Percentiles rank a stretch among this genome's conserved stretches.
Conservation (phyloP, 176 grass and related monocot species). For the Avena atlantica region DNA sequence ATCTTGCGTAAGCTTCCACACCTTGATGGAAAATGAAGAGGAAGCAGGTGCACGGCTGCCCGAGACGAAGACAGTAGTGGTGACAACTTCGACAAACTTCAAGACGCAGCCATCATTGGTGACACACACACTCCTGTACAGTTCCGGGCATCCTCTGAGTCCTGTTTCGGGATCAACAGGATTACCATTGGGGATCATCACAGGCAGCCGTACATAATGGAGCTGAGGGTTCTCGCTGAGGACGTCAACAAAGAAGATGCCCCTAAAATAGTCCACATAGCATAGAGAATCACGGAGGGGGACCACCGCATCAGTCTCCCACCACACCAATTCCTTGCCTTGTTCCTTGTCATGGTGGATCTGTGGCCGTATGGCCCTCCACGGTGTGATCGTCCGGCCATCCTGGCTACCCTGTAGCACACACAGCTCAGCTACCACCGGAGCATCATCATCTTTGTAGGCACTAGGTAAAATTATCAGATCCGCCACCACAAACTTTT, state of each 20-base stretch:
- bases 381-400: background rate
- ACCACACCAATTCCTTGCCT: background rate
- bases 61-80: too few relatives aligned
- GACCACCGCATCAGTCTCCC: background rate
- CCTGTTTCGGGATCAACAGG: background rate
- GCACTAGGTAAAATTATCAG: background rate
- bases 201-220: background rate
- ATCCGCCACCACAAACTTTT: background rate
- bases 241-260: background rate
- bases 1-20: background rate
- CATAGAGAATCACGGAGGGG: background rate
- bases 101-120: background rate
- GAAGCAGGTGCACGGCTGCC: background rate
- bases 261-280: background rate
- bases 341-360: background rate
- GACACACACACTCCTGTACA: background rate
- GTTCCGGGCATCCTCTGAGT: background rate
- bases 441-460: background rate
- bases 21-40: background rate
- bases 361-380: background rate
- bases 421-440: background rate
- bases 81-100: background rate
- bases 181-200: background rate
- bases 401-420: background rate
- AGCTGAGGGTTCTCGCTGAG: background rate